phyloP scores from a whole-genome alignment of 2,329 filamentous ascomycete species.

The Colletotrichum sp. region DNA sequence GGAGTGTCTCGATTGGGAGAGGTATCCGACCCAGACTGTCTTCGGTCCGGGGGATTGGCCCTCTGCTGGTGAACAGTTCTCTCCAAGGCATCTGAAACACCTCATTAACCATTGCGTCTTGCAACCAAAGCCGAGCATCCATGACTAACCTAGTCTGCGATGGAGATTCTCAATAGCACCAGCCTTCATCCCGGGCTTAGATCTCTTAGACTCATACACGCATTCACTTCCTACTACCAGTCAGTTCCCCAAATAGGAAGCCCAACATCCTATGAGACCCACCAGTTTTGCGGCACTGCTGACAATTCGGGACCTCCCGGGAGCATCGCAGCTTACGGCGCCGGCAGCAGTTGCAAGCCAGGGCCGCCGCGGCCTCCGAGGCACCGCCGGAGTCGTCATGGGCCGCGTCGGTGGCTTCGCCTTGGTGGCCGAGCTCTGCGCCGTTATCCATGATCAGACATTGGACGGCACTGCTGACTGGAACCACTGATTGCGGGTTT shows the following conservation, averaged over 20 bases:
- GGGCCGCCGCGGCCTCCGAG: conserved; percentile 49
- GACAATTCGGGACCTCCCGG: conserved; percentile 6
- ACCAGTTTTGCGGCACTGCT: conserved; percentile 17
- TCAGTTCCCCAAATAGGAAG: not conserved
- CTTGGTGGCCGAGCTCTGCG: conserved; percentile 12
- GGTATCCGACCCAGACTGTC: not conserved
- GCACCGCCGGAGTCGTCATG: conserved; percentile 39
- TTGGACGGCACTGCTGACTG: not conserved
- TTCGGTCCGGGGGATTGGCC: not conserved
- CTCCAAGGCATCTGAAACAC: conserved; percentile 22
- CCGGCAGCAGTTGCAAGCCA: conserved; percentile 15
- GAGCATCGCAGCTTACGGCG: conserved; percentile 13
- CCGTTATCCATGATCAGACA: not conserved
- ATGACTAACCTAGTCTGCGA: conserved; percentile 30
- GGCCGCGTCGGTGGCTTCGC: conserved; percentile 26
- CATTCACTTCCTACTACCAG: conserved; percentile 25
- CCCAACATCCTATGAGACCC: not conserved
- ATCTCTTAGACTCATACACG: conserved; percentile 33
- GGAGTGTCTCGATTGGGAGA: not conserved
- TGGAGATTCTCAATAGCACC: conserved; percentile 41
- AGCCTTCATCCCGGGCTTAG: conserved; percentile 40
- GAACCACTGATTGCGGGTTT: not conserved
- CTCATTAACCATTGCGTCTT: not conserved
- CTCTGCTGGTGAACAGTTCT: not conserved
- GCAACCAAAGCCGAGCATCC: too few species aligned